Base-by-base conservation (phyloP, 306 rosid genomes). In the Bauhinia variegata region DNA sequence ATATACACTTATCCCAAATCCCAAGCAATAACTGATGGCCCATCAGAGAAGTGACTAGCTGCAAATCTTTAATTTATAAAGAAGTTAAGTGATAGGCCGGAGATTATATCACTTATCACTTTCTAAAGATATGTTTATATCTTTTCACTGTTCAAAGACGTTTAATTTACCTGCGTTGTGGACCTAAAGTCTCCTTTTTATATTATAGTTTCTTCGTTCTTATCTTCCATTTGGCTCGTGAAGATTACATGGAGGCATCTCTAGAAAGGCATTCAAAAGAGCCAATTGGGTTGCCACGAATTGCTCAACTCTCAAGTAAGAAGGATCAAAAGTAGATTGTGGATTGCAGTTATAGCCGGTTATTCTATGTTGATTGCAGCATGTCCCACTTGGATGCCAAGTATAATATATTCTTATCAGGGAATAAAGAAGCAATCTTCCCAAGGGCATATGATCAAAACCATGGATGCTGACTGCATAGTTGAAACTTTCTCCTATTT, bases 101-200 rank as follows among this genome's bases (percentile, higher is more conserved):
- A 67, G 42, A 62, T 70, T 49, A 71, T 65, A 43, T 39, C 50
- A 60, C 60, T 48, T 18, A 51, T 59, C 16, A 43, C 50, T n/a
- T 41, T 50, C 64, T 61, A 65, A 68, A 11, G 79, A 63, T 64
- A 63, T 58, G 60, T 58, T 51, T 36, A 57, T 55, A 58, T 54
- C 55, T 75, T 65, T 28, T 54, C 11, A 54, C 12, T 36, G 51
- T 65, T 72, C 78, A 71, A 78, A 43, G 70, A 31, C 74, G n/a
- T 42, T 72, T 62, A 60, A 14, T 52, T 48, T 63, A 60, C 46
- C 30, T 66, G 47, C 42, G 49, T 18, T 54, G 70, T 60, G 75
- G 72, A 56, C 65, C 80, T 47, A 71, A 23, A 65, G 66, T 38
- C 48, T 61, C 49, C 17, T 4, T 62, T 66, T 14, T 11, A 59